Percentiles rank a stretch among this genome's conserved stretches.
phyloP scores from a whole-genome alignment of 2,329 filamentous ascomycete species.

The Calcarisporium arbuscula region DNA sequence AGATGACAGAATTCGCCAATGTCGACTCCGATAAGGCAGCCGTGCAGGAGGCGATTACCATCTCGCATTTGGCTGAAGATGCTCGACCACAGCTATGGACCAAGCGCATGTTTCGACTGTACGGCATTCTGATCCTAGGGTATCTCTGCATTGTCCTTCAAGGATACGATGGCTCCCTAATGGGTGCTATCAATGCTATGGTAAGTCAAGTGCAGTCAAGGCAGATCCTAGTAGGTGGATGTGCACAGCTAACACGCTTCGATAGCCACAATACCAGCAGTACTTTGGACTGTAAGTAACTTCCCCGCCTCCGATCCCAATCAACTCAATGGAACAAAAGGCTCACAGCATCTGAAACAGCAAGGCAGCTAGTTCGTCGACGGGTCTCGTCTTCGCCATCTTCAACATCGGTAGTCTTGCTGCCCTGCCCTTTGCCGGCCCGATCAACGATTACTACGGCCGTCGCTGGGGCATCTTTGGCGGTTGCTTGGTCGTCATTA shows the following conservation, averaged over 20 bases:
- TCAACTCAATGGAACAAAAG: too few relatives aligned
- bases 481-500: conserved; percentile 34
- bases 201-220: too few relatives aligned
- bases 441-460: conserved; percentile 35
- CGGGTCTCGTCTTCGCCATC: conserved; percentile 31
- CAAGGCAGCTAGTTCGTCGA: too few relatives aligned
- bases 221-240: too few relatives aligned
- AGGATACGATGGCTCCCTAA: conserved; percentile 49
- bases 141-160: conserved; percentile 52
- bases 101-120: conserved; percentile 42
- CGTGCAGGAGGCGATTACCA: too few relatives aligned
- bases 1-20: too few relatives aligned
- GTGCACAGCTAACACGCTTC: too few relatives aligned
- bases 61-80: conserved; percentile 3
- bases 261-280: conserved; percentile 40
- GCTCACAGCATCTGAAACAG: too few relatives aligned
- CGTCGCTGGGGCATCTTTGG: conserved; percentile 38
- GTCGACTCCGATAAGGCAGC: too few relatives aligned
- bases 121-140: conserved; percentile 38
- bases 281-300: conserved; percentile 42
- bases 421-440: conserved; percentile 37
- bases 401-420: conserved; percentile 39
- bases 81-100: too few relatives aligned
- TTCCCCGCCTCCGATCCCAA: too few relatives aligned
- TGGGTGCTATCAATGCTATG: conserved; percentile 53